Evolutionary conservation across 257 asterid species (phyloP), one percentile per base, ranked within the genome.

Genomic region (Penstemon davidsonii): DNA sequence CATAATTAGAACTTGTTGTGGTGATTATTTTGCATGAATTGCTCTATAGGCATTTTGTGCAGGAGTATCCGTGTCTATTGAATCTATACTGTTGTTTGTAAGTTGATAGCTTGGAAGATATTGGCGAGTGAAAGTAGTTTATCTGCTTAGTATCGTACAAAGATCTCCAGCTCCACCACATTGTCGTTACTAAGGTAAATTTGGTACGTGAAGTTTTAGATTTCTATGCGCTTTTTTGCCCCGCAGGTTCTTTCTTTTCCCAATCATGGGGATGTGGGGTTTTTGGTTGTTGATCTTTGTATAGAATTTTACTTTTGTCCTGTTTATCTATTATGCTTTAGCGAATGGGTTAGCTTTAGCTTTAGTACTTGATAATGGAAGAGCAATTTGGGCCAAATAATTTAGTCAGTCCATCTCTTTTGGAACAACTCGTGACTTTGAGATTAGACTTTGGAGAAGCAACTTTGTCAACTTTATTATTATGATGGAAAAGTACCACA

Each of bases 361-460:
- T 77, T 70, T 83, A 84, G 87, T 69, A 80, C 70, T 79, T 50
- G 75, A 75, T 78, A 62, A 73, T 68, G 81, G 68, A 67, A 83
- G 75, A 76, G 75, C 69, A 57, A 59, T 73, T 63, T 53, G 64
- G 66, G 78, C 70, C 45, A 64, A 79, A 82, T 83, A 82, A 76
- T 80, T 73, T 74, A 60, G 40, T 52, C 4, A n/a, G 12, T 15
- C n/a, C 41, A 72, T 70, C 45, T 64, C 59, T 67, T 55, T 62
- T 66, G 66, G 76, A 61, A 71, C 50, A 61, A 44, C 60, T 62
- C 54, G 33, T 73, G 69, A 60, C 60, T 78, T 72, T 71, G 73
- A 70, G 69, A 64, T 60, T 70, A 39, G 56, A 73, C 62, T 66
- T 71, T 74, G 75, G 72, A 70, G 82, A 71, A 63, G 50, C 73